Evolutionary conservation across 2,329 filamentous ascomycete genomes (phyloP), one percentile per base, ranked within the genome.

Genomic region (Endothia cerciana): DNA sequence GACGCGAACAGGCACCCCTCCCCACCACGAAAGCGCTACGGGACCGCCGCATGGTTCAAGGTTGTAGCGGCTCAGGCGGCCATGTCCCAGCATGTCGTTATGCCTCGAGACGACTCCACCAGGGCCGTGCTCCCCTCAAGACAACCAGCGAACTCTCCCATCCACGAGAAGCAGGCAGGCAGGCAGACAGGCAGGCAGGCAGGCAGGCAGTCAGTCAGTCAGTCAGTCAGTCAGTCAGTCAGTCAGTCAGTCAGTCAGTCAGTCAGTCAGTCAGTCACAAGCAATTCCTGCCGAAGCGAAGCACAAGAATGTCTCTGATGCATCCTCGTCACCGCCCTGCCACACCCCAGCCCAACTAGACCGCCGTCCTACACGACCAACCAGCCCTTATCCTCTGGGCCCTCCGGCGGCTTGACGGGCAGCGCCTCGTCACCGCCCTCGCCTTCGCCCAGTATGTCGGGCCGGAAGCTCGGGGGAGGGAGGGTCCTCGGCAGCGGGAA

Each of bases 401-500:
- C 61, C 22, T 49, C 43, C 58, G 17, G 38, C 41, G 28, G 58
- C 25, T n/a, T 58, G 55, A 25, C 55, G 55, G 6, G 55, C 55
- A 13, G 41, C 55, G 55, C 8, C 47, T 41, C 30, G 43, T 40
- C 61, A 56, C 57, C 63, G 28, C 59, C 19, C 56, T 58, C 55
- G 33, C 38, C 64, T 55, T 63, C 64, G 49, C 69, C 65, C 77
- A 79, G 73, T 77, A 97, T 97, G 93, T 91, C 93, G 73, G 86
- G 86, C 78, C 89, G 92, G 82, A 94, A 91, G 83, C 86, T 97
- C 77, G 94, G 94, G 79, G 94, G 94, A 80, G 94, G 94, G 77
- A 89, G 94, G 81, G 89, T 97, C 75, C 83, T 97, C 73, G 94
- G 94, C 74, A 96, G 86, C 80, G 93, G 92, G 73, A 93, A 90